Conservation (phyloP, 345 rosid genomes). For the Eucalyptus virginea region DNA sequence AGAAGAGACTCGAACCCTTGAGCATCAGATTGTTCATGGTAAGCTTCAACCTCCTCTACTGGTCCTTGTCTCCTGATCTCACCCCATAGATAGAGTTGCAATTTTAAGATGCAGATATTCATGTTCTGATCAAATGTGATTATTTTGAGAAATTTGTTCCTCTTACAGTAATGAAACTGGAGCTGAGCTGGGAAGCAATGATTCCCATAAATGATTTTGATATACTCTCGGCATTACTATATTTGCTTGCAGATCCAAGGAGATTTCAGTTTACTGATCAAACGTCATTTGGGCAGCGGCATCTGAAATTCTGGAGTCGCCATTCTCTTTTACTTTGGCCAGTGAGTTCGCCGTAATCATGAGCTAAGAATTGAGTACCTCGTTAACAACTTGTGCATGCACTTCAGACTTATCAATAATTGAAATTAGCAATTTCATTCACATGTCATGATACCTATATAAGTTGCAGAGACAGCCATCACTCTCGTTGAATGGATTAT, state of each 20-base stretch:
- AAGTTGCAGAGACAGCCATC: not conserved
- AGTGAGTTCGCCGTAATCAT: not conserved
- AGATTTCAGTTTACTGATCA: constrained; percentile 2
- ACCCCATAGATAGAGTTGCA: not conserved
- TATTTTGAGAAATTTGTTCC: not conserved
- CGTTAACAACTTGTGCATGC: not conserved
- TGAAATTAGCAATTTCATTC: not conserved
- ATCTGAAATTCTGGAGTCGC: constrained; percentile 4
- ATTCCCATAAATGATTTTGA: not conserved
- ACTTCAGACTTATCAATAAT: not conserved
- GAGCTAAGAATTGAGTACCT: not conserved
- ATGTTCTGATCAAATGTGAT: not conserved
- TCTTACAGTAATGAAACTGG: not conserved
- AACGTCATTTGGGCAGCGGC: constrained; percentile 8
- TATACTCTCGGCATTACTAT: not conserved
- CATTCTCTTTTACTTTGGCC: constrained; percentile 7
- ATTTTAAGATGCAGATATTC: not conserved
- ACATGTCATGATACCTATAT: not conserved
- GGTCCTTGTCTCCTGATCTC: not conserved
- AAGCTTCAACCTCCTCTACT: not conserved
- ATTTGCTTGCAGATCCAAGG: constrained; percentile 5
- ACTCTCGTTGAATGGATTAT: not conserved
- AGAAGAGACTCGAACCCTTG: constrained; percentile 9
- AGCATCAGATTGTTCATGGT: constrained; percentile 11
- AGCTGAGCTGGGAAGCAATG: not conserved